Percentiles rank a stretch among this genome's conserved stretches.
These are phyloP conservation scores for Mallotus japonicus DNA, from an alignment of 441 rosid species.

Conservation along the genomic window DNA sequence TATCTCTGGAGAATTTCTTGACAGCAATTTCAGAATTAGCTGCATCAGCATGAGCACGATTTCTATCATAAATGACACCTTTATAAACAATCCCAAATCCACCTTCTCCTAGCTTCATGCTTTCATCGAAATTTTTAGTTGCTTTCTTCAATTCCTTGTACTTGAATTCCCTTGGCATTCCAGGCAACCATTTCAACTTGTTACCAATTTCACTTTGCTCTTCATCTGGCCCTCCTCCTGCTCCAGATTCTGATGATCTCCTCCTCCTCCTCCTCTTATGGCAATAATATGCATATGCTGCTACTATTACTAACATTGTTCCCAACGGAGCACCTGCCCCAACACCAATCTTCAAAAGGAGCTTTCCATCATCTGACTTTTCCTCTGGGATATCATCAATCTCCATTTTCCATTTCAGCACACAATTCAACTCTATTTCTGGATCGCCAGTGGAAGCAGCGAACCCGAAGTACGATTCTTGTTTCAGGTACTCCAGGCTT, in stretches of 20 bases:
- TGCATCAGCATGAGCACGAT: background rate
- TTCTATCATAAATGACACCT: constrained; percentile 32
- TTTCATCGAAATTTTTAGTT: constrained; percentile 38
- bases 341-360: constrained; percentile 27
- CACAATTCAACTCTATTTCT: constrained; percentile 44
- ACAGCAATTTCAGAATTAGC: constrained; percentile 36
- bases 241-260: background rate
- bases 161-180: constrained; percentile 52
- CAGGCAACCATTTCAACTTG: constrained; percentile 44
- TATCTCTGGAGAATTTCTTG: constrained; percentile 52
- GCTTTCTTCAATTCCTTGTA: constrained; percentile 49
- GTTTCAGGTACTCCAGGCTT: constrained; percentile 31
- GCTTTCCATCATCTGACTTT: background rate
- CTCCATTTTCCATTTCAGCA: constrained; percentile 42
- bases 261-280: background rate
- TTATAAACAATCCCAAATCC: constrained; percentile 55
- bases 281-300: background rate
- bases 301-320: background rate
- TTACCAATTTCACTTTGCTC: constrained; percentile 23
- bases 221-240: constrained; percentile 13
- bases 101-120: constrained; percentile 50
- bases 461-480: constrained; percentile 52
- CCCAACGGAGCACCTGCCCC: constrained; percentile 24
- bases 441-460: constrained; percentile 54
- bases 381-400: constrained; percentile 27